These are phyloP conservation scores for Colletotrichum gloeosporioides DNA, from an alignment of 2,329 filamentous ascomycete species.

Conservation along the genomic window DNA sequence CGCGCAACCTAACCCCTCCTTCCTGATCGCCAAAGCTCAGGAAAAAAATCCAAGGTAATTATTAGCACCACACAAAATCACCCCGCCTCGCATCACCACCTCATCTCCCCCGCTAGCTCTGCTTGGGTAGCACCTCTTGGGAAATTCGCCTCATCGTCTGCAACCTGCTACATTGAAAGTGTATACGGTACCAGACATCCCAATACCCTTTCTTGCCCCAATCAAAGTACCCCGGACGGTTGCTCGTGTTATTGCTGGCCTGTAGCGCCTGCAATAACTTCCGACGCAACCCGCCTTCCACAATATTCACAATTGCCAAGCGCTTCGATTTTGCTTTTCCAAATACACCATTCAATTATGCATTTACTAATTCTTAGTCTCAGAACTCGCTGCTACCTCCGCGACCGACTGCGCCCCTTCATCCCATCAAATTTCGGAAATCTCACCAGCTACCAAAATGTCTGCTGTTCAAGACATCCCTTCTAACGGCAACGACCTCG, in stretches of 20 bases:
- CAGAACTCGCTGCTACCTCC: neutral
- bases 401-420: neutral
- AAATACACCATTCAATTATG: neutral
- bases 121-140: neutral
- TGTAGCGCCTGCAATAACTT: neutral
- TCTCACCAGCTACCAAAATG: constrained; percentile 51
- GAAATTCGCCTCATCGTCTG: neutral
- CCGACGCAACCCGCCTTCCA: neutral
- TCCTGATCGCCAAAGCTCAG: neutral
- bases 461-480: constrained; percentile 66
- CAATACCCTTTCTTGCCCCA: neutral
- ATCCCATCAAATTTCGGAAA: neutral
- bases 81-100: neutral
- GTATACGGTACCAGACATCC: neutral
- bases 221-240: neutral
- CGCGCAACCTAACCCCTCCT: neutral
- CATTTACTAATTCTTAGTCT: neutral
- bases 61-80: neutral
- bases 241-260: neutral
- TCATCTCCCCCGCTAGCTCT: neutral
- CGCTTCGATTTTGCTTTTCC: neutral
- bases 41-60: constrained; percentile 11
- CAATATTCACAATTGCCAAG: neutral
- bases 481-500: constrained; percentile 65
- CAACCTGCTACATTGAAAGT: neutral